Evolutionary conservation across 345 rosid genomes (phyloP).

Genomic region (Brassica cretica): DNA sequence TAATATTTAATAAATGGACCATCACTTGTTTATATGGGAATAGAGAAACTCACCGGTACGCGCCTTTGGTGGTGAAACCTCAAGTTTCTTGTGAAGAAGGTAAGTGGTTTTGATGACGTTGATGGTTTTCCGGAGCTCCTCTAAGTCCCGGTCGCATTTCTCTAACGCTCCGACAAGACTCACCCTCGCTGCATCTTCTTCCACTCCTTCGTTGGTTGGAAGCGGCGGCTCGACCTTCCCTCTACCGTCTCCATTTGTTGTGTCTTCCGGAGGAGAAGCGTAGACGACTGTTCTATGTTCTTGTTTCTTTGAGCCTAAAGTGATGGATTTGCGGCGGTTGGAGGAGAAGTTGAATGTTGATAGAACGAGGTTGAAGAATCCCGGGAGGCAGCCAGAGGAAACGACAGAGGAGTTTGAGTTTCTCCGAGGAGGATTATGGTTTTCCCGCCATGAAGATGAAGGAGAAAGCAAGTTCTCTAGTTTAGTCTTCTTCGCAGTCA

Average conservation of each 20-base stretch:
- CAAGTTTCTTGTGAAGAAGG: conserved; percentile 28
- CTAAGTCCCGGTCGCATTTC: conserved; percentile 79
- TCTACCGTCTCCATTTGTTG: conserved; percentile 9
- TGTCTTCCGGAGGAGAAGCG: conserved; percentile 30
- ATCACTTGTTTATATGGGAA: background rate
- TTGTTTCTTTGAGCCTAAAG: conserved; percentile 37
- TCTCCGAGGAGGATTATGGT: conserved; percentile 41
- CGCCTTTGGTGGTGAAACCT: conserved; percentile 4
- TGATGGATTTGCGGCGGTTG: conserved; percentile 63
- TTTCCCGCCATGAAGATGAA: conserved; percentile 54
- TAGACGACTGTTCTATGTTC: conserved; percentile 27
- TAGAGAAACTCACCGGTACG: conserved; percentile 24
- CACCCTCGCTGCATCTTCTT: conserved; percentile 56
- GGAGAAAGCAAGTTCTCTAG: conserved; percentile 42
- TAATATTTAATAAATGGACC: background rate
- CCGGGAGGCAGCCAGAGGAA: conserved; percentile 68
- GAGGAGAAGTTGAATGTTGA: conserved; percentile 46
- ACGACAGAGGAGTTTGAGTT: conserved; percentile 33
- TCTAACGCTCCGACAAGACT: conserved; percentile 65
- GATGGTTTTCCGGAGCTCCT: conserved; percentile 63
- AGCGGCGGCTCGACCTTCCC: conserved; percentile 32
- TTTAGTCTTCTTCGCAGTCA: conserved; percentile 28
- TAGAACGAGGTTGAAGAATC: conserved; percentile 53
- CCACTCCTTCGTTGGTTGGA: conserved; percentile 48
- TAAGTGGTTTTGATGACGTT: conserved; percentile 51